Conservation (phyloP, 2,329 filamentous ascomycete species). For the Taxawa tesnikishii region DNA sequence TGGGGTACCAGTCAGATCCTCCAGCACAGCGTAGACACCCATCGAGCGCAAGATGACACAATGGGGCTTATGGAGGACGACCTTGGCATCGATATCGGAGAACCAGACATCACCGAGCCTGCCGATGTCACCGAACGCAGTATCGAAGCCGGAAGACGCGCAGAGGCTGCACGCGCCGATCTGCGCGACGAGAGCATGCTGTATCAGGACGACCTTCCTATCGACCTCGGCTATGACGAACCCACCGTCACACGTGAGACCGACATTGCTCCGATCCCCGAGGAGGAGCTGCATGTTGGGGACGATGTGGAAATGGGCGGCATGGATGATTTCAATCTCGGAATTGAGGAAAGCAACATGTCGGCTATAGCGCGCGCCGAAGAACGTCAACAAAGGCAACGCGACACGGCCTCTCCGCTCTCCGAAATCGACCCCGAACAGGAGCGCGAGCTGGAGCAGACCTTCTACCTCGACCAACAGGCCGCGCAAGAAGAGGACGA, state of each 20-base stretch:
- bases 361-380: slow-evolving; percentile 30
- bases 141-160: slow-evolving; percentile 85
- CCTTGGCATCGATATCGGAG: slow-evolving; percentile 53
- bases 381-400: slow-evolving; percentile 21
- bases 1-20: slow-evolving; percentile 67
- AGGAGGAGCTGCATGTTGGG: slow-evolving; percentile 14
- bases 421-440: slow-evolving; percentile 40
- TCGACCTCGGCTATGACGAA: slow-evolving; percentile 30
- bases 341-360: slow-evolving; percentile 27
- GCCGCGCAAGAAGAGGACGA: slow-evolving; percentile 18
- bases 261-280: slow-evolving; percentile 10
- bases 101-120: slow-evolving; percentile 24
- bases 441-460: slow-evolving; percentile 53
- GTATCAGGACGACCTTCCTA: slow-evolving; percentile 46
- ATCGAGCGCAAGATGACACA: slow-evolving; percentile 22
- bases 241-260: too few species aligned
- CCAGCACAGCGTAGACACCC: slow-evolving; percentile 48
- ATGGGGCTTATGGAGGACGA: slow-evolving; percentile 43
- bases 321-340: slow-evolving; percentile 27
- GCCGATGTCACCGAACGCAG: slow-evolving; percentile 29
- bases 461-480: slow-evolving; percentile 27
- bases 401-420: slow-evolving; percentile 40
- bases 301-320: slow-evolving; percentile 32
- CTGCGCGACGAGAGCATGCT: slow-evolving; percentile 41
- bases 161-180: slow-evolving; percentile 44